Percentiles rank a stretch among this genome's conserved stretches.
Conservation (phyloP, 2,329 filamentous ascomycete genomes). For the Akanthomyces uredinophilus region DNA sequence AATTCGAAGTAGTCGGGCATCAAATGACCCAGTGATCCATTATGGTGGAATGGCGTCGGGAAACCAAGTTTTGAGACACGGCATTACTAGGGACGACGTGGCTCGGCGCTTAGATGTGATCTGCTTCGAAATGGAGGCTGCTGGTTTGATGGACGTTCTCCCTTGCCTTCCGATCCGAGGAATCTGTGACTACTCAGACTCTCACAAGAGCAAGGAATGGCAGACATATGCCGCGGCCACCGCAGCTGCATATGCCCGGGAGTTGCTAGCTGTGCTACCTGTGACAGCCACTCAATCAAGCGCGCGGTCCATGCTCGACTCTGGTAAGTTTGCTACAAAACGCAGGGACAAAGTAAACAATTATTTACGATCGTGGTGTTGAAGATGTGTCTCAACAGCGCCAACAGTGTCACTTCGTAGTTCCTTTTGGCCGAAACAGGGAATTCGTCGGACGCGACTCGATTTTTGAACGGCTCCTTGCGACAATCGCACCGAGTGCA, state of each 20-base stretch:
- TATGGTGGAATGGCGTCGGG: conserved; percentile 19
- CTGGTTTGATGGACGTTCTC: conserved; percentile 22
- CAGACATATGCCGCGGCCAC: conserved; percentile 21
- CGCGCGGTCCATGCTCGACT: background rate
- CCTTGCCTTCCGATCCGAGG: conserved; percentile 31
- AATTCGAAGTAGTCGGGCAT: background rate
- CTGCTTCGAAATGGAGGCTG: conserved; percentile 26
- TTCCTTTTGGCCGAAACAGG: conserved; percentile 24
- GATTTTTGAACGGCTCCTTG: conserved; percentile 18
- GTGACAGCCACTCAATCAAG: background rate
- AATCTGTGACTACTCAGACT: conserved; percentile 29
- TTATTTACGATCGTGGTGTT: background rate
- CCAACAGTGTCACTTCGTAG: conserved; percentile 7
- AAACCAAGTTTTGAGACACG: conserved; percentile 14
- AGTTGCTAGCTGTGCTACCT: background rate
- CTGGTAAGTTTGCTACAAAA: background rate
- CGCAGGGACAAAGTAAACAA: background rate
- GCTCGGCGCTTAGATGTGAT: conserved; percentile 13
- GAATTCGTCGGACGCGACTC: conserved; percentile 23
- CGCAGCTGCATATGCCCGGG: conserved; percentile 22
- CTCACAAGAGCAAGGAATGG: conserved; percentile 24
- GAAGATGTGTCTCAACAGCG: background rate
- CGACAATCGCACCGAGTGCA: conserved; percentile 5
- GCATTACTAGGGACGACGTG: conserved; percentile 1
- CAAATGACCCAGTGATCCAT: conserved; percentile 8